phyloP scores from a whole-genome alignment of 129 eudicot genomes.

The sunflower (Helianthus annuus) region DNA sequence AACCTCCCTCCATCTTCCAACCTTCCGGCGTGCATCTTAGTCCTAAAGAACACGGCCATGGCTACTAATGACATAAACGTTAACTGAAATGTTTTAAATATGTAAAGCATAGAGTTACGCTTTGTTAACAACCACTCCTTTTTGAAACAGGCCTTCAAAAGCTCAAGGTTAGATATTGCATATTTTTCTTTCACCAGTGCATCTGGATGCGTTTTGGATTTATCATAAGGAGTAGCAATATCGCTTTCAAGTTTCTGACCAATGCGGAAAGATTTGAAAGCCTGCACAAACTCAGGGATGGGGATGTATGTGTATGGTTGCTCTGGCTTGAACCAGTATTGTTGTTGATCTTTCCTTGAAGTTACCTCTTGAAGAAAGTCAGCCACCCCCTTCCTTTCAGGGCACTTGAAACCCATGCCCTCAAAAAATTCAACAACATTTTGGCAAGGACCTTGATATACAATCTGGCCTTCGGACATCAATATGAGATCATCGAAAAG shows the following conservation, averaged over 20 bases:
- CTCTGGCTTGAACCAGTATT: conserved; percentile 30
- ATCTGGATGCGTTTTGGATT: conserved; percentile 22
- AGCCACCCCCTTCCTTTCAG: conserved; percentile 44
- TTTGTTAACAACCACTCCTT: conserved; percentile 42
- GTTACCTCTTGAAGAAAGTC: conserved; percentile 43
- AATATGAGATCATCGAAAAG: conserved; percentile 61
- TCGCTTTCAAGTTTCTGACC: conserved; percentile 30
- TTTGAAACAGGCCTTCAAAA: conserved; percentile 30
- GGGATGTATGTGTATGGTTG: conserved; percentile 27
- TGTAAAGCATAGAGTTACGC: conserved; percentile 33
- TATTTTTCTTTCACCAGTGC: conserved; percentile 25
- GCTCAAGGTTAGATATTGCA: conserved; percentile 29
- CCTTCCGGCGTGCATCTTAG: conserved; percentile 40
- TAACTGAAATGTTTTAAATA: conserved; percentile 40
- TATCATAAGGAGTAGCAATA: conserved; percentile 30
- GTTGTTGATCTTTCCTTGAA: conserved; percentile 38
- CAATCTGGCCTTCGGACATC: conserved; percentile 57
- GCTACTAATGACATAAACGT: conserved; percentile 37
- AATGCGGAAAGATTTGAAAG: conserved; percentile 30
- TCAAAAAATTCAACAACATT: conserved; percentile 49
- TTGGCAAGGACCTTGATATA: conserved; percentile 61
- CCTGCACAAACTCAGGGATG: conserved; percentile 16
- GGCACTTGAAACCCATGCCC: conserved; percentile 48
- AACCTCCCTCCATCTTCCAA: conserved; percentile 43
- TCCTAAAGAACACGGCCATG: conserved; percentile 44